Evolutionary conservation across 2,329 filamentous ascomycete genomes (phyloP), one percentile per base, ranked within the genome.

Genomic region (Botrytis paeoniae): DNA sequence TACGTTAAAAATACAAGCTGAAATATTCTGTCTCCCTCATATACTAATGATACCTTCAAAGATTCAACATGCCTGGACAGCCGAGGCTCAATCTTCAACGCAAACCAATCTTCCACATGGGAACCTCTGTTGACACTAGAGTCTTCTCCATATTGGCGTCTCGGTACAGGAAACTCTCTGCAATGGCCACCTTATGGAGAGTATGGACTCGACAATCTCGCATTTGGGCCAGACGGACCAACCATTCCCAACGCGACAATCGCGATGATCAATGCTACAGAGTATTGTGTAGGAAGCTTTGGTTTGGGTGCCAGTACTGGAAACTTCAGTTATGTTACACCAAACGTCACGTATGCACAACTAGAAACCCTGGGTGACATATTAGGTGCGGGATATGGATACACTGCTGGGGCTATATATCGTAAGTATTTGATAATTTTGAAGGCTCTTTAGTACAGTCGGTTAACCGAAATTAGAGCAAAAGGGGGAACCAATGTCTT

Each of bases 381-480:
- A 18, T 85, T 86, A 73, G 87, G 87, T 14, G 83, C 82, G 73
- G 92, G 90, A 60, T 94, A 92, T 79, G 91, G 90, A 69, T 94
- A 91, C 80, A 94, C 92, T 5, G 92, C 92, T 59, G 92, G 92
- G 25, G 91, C 91, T n/a, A 86, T 87, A 75, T 94, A 94, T 78
- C 86, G 90, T 90, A 83, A 80, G 87, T 81, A 37, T 59, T 39
- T 37, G 61, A 64, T 32, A 73, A 25, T n/a, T 29, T 39, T 1
- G 3, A 20, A 10, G 1, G 25, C 7, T 7, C 41, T 51, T 39
- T 29, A 7, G 29, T 32, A 51, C 12, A 35, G 48, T n/a, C 62
- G 74, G 70, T 75, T 82, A 72, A 82, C 83, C 72, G 74, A 48
- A 71, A 61, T 73, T 73, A 79, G 79, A 85, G 81, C 79, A 79